Conservation (phyloP, 495 filamentous ascomycete genomes). For the Penicillium pulvis region DNA sequence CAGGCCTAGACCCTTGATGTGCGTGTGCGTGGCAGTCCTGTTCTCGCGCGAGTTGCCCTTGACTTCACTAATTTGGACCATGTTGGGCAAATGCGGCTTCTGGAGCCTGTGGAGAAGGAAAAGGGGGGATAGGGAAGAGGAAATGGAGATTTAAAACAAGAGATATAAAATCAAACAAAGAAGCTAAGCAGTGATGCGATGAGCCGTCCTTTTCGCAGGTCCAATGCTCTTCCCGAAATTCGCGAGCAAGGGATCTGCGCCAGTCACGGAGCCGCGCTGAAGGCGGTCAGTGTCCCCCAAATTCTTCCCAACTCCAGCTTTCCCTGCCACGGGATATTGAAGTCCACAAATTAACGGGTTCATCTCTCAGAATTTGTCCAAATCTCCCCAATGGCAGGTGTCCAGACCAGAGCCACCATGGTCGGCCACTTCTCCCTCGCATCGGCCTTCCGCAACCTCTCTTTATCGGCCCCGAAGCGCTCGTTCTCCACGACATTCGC, state of each 20-base stretch:
- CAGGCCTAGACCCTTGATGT: constrained; percentile 92
- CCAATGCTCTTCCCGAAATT: constrained; percentile 40
- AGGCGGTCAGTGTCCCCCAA: constrained; percentile 47
- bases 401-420: constrained; percentile 35
- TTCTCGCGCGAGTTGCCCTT: constrained; percentile 94
- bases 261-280: constrained; percentile 33
- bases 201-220: constrained; percentile 10
- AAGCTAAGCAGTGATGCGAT: constrained; percentile 19
- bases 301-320: constrained; percentile 34
- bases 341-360: constrained; percentile 4
- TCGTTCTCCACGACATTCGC: constrained; percentile 44
- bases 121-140: neutral
- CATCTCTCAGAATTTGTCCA: constrained; percentile 7
- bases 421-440: constrained; percentile 42
- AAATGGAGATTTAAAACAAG: constrained; percentile 4
- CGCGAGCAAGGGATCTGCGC: constrained; percentile 39
- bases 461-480: constrained; percentile 43
- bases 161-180: constrained; percentile 6
- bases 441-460: constrained; percentile 45
- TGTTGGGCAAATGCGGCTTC: constrained; percentile 44
- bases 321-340: constrained; percentile 1
- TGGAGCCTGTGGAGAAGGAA: constrained; percentile 21
- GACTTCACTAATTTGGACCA: constrained; percentile 96
- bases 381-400: constrained; percentile 33
- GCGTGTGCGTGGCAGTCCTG: constrained; percentile 92